Percentiles rank a stretch among this genome's conserved stretches.
Evolutionary conservation across 768 basidiomycete species (phyloP).

Genomic region (Dioszegia crocea): DNA sequence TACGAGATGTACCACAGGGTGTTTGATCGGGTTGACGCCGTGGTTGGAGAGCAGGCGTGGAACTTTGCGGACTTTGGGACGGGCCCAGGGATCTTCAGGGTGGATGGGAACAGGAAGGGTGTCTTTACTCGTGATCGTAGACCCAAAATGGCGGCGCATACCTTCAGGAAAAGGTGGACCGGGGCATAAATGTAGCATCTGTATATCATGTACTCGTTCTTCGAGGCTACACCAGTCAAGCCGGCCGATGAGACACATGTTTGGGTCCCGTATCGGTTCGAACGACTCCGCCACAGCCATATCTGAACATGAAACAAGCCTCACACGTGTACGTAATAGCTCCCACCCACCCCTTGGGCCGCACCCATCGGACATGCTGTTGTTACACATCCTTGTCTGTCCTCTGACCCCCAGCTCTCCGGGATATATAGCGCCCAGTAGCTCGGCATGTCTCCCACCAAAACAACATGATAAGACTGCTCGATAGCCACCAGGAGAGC

Average conservation of each 20-base stretch:
- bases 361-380: not conserved
- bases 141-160: constrained; percentile 27
- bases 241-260: too few relatives aligned
- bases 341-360: not conserved
- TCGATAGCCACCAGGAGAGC: too few relatives aligned
- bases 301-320: not conserved
- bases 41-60: constrained; percentile 32
- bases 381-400: too few relatives aligned
- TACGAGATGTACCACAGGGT: constrained; percentile 27
- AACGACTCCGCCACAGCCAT: too few relatives aligned
- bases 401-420: too few relatives aligned
- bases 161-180: constrained; percentile 25
- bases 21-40: constrained; percentile 24
- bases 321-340: not conserved
- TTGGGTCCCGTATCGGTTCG: too few relatives aligned
- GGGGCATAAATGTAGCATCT: not conserved
- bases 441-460: too few relatives aligned
- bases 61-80: constrained; percentile 35
- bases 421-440: too few relatives aligned
- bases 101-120: constrained; percentile 36
- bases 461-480: too few relatives aligned
- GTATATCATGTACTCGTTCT: too few relatives aligned
- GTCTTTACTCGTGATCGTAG: constrained; percentile 23
- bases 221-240: too few relatives aligned
- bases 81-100: constrained; percentile 23